Conservation (phyloP, 73 alveolate genomes). For the Tetrahymena elliotti region DNA sequence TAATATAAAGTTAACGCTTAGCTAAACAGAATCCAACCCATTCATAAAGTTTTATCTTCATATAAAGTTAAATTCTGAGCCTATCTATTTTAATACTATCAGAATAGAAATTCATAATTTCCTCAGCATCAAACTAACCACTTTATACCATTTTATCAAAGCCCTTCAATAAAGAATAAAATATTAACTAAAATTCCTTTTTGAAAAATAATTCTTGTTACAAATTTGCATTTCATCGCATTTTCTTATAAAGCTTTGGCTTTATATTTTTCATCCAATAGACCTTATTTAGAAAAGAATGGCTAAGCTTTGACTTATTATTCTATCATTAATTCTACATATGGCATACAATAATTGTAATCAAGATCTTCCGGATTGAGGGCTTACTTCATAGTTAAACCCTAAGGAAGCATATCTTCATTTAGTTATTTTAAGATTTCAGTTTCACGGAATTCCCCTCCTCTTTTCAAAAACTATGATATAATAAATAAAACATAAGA, state of each 20-base stretch:
- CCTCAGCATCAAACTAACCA: neutral
- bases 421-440: neutral
- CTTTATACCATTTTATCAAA: neutral
- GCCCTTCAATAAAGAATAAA: neutral
- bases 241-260: neutral
- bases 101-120: neutral
- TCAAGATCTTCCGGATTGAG: neutral
- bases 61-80: neutral
- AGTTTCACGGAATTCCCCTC: neutral
- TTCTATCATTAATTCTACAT: neutral
- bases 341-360: neutral
- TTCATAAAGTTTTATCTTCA: neutral
- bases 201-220: neutral
- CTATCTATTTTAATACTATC: neutral
- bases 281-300: neutral
- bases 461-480: neutral
- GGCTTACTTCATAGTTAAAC: neutral
- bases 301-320: neutral
- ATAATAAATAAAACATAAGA: neutral
- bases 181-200: neutral
- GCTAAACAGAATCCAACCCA: neutral
- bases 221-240: neutral
- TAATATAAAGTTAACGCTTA: neutral
- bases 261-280: neutral
- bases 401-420: neutral